Conservation (phyloP, 2,329 filamentous ascomycete species). For the Fusarium xylarioides region DNA sequence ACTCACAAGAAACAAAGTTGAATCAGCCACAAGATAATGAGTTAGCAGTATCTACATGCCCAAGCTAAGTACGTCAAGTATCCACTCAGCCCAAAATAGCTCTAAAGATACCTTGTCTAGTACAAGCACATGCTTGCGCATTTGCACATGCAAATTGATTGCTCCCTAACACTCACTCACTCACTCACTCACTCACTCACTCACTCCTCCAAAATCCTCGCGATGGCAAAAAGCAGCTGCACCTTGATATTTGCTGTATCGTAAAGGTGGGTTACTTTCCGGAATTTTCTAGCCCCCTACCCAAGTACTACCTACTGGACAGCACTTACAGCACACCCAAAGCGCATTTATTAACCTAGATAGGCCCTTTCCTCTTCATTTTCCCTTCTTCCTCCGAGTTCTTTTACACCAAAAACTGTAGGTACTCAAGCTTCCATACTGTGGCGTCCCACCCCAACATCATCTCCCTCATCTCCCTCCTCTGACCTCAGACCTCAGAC, state of each 20-base stretch:
- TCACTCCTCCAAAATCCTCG: conserved; percentile 1
- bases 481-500: conserved; percentile 13
- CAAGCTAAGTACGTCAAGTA: conserved; percentile 19
- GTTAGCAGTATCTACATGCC: neutral
- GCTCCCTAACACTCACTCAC: neutral
- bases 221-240: conserved; percentile 30
- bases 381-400: conserved; percentile 1
- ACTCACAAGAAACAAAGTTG: conserved; percentile 16
- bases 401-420: conserved; percentile 4
- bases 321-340: neutral
- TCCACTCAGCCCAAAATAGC: conserved; percentile 33
- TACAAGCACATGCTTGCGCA: conserved; percentile 34
- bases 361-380: neutral
- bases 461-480: conserved; percentile 7
- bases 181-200: too few species aligned
- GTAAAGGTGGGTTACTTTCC: conserved; percentile 28
- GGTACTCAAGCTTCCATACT: conserved; percentile 19
- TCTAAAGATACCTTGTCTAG: conserved; percentile 25
- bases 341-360: conserved; percentile 18
- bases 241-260: neutral
- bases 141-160: conserved; percentile 29
- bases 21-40: conserved; percentile 19
- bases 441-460: conserved; percentile 41
- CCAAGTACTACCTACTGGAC: neutral
- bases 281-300: conserved; percentile 8